phyloP scores from a whole-genome alignment of 176 grass and related monocot genomes.

The Phyllostachys edulis region DNA sequence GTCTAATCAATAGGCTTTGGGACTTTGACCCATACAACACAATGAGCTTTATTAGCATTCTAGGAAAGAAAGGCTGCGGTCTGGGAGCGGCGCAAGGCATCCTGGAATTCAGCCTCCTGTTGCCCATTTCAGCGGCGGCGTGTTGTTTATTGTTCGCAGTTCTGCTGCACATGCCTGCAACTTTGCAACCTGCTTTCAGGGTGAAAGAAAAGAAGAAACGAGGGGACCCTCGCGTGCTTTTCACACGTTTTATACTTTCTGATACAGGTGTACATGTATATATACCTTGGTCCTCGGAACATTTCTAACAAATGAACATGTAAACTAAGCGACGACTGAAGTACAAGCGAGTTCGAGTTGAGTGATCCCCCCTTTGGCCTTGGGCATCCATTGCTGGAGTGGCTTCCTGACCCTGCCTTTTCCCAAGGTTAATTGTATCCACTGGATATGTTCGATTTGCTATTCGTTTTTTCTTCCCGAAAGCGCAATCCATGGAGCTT shows the following conservation, averaged over 20 bases:
- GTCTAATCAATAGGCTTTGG: constrained; percentile 34
- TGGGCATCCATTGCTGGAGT: too few relatives aligned
- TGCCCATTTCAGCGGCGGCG: neutral
- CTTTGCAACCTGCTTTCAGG: neutral
- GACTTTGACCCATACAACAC: constrained; percentile 35
- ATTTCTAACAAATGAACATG: neutral
- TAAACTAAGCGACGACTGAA: neutral
- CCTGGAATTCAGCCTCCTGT: constrained; percentile 25
- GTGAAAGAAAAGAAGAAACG: neutral
- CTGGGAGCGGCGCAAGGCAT: neutral
- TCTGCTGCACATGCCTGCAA: constrained; percentile 1
- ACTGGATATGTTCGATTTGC: neutral
- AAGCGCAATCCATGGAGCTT: neutral
- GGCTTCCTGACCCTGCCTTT: neutral
- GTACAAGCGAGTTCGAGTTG: neutral
- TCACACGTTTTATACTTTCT: neutral
- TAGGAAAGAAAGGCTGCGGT: neutral
- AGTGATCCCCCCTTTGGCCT: neutral
- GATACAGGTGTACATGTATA: neutral
- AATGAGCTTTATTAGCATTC: neutral
- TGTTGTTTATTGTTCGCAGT: neutral
- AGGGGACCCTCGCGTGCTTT: neutral
- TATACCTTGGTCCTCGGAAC: neutral
- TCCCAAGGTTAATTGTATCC: neutral
- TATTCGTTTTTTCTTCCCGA: neutral